Conservation (phyloP, 108 stramenopile species). For the Skeletonema marinoi region DNA sequence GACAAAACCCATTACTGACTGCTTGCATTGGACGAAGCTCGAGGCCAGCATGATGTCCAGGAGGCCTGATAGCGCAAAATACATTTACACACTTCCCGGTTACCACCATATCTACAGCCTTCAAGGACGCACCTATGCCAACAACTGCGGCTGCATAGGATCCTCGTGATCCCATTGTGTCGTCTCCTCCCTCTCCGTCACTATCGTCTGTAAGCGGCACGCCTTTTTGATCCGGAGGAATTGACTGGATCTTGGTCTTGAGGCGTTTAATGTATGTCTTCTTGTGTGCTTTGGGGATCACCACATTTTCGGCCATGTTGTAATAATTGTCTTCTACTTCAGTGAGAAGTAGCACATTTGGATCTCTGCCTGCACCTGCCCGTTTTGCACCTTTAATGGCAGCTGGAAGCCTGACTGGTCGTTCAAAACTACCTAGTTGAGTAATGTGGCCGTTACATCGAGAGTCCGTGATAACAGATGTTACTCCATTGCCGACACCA, state of each 20-base stretch:
- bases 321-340: constrained; percentile 70
- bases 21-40: constrained; percentile 89
- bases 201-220: constrained; percentile 83
- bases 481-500: constrained; percentile 61
- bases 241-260: constrained; percentile 58
- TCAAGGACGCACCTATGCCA: constrained; percentile 87
- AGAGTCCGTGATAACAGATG: constrained; percentile 70
- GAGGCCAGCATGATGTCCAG: constrained; percentile 93
- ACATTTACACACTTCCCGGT: constrained; percentile 84
- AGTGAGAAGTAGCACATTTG: constrained; percentile 48
- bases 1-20: constrained; percentile 94
- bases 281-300: constrained; percentile 76
- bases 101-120: constrained; percentile 88
- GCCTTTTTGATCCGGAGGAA: constrained; percentile 53
- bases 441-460: constrained; percentile 86
- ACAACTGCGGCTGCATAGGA: constrained; percentile 87
- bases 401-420: constrained; percentile 83
- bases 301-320: constrained; percentile 64
- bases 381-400: constrained; percentile 79
- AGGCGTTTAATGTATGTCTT: constrained; percentile 72
- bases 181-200: constrained; percentile 85
- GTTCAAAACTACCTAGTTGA: constrained; percentile 73
- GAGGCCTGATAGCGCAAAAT: constrained; percentile 91
- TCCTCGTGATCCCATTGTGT: constrained; percentile 85
- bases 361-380: constrained; percentile 63